phyloP scores from a whole-genome alignment of 2,329 filamentous ascomycete species.

The Scleromitrula shiraiana region DNA sequence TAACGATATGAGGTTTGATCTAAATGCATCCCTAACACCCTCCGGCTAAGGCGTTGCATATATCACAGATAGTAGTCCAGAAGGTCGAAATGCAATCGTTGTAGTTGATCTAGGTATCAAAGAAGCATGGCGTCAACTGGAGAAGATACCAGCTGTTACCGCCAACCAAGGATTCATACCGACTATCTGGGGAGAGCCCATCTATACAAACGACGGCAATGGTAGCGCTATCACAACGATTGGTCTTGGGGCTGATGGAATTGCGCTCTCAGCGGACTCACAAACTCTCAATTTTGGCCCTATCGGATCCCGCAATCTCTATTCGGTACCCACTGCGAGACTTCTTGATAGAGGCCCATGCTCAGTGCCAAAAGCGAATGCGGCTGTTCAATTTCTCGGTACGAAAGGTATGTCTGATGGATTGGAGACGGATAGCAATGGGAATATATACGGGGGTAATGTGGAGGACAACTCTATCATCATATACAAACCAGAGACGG shows the following conservation, averaged over 20 bases:
- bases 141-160: neutral
- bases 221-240: neutral
- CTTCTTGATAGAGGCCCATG: neutral
- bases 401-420: neutral
- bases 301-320: neutral
- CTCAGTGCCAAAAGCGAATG: neutral
- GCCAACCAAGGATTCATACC: neutral
- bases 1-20: neutral
- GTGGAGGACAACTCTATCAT: neutral
- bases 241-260: neutral
- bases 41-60: neutral
- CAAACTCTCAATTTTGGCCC: neutral
- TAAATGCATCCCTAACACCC: neutral
- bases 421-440: neutral
- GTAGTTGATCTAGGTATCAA: neutral
- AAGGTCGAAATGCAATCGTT: neutral
- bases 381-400: neutral
- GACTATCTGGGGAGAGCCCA: neutral
- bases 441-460: neutral
- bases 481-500: neutral
- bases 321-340: neutral
- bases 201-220: neutral
- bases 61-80: neutral
- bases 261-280: neutral
- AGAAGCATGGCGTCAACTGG: neutral